These are phyloP conservation scores for Sungouiella blattae DNA, from an alignment of 805 yeast species.

Conservation along the genomic window DNA sequence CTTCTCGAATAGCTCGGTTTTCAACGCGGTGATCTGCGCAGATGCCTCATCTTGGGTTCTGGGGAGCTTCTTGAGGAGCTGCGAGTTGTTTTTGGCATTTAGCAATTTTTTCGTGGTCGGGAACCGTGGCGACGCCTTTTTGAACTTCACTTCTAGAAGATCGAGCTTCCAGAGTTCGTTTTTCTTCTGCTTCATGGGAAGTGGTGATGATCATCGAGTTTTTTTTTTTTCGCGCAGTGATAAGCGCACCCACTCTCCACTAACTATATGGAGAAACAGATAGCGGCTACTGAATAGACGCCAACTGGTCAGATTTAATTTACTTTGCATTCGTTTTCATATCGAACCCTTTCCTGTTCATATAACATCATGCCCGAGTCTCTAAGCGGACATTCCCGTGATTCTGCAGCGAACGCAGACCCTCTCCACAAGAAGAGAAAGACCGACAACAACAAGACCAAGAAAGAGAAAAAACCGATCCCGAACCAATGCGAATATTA, in stretches of 20 bases:
- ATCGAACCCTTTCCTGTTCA: too few relatives aligned
- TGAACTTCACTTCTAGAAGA: conserved; percentile 49
- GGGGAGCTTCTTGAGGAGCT: conserved; percentile 41
- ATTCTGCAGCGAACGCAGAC: too few relatives aligned
- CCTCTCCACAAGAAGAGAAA: too few relatives aligned
- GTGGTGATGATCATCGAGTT: conserved; percentile 7
- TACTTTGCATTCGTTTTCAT: too few relatives aligned
- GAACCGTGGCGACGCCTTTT: conserved; percentile 43
- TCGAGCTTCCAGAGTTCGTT: conserved; percentile 51
- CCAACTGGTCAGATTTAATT: too few relatives aligned
- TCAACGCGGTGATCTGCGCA: conserved; percentile 42
- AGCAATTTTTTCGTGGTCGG: conserved; percentile 46
- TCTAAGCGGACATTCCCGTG: too few relatives aligned
- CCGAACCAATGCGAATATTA: conserved; percentile 44
- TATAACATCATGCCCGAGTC: too few relatives aligned
- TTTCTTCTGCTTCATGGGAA: conserved; percentile 31
- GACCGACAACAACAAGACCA: too few relatives aligned
- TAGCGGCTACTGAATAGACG: too few relatives aligned
- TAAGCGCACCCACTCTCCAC: not conserved
- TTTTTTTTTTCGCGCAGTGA: too few relatives aligned
- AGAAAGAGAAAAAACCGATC: conserved; percentile 2
- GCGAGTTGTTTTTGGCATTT: conserved; percentile 41
- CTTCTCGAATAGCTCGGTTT: conserved; percentile 42
- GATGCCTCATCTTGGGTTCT: conserved; percentile 40
- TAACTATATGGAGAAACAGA: too few relatives aligned